Conservation (phyloP, 2,329 filamentous ascomycete species). For the Phialocephala subalpina region DNA sequence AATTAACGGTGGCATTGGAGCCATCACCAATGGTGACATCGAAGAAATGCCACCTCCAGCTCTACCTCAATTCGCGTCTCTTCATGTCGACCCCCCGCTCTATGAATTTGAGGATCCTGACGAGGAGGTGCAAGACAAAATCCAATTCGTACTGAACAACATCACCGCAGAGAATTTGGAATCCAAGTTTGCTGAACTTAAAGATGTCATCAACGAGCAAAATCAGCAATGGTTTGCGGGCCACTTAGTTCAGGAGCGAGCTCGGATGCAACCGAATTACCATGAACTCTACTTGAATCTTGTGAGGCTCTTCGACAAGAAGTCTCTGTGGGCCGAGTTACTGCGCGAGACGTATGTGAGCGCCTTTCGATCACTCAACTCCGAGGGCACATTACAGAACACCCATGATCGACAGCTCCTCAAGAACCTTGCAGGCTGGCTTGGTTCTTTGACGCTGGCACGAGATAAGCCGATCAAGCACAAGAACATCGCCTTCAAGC, state of each 20-base stretch:
- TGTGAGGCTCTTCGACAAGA: conserved; percentile 82
- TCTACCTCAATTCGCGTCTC: conserved; percentile 76
- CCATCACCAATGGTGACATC: conserved; percentile 72
- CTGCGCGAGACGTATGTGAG: conserved; percentile 91
- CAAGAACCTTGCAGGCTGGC: conserved; percentile 93
- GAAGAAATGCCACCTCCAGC: conserved; percentile 68
- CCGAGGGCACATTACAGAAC: conserved; percentile 85
- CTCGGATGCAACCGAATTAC: conserved; percentile 97
- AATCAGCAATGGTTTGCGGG: conserved; percentile 97
- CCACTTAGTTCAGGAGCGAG: conserved; percentile 93
- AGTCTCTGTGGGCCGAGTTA: conserved; percentile 84
- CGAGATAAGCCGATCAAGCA: conserved; percentile 96
- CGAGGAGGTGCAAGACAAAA: conserved; percentile 87
- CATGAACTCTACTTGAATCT: conserved; percentile 93
- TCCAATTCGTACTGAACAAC: conserved; percentile 96
- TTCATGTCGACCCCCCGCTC: conserved; percentile 77
- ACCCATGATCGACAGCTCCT: conserved; percentile 85
- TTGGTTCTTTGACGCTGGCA: conserved; percentile 91
- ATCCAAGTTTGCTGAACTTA: conserved; percentile 83
- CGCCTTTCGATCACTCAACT: conserved; percentile 86
- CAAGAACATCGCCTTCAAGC: conserved; percentile 96
- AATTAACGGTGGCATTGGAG: conserved; percentile 52
- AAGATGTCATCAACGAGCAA: conserved; percentile 77
- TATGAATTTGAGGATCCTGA: conserved; percentile 81
- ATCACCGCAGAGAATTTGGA: conserved; percentile 89